phyloP scores from a whole-genome alignment of 306 rosid species.

The Pterocarpus santalinus region DNA sequence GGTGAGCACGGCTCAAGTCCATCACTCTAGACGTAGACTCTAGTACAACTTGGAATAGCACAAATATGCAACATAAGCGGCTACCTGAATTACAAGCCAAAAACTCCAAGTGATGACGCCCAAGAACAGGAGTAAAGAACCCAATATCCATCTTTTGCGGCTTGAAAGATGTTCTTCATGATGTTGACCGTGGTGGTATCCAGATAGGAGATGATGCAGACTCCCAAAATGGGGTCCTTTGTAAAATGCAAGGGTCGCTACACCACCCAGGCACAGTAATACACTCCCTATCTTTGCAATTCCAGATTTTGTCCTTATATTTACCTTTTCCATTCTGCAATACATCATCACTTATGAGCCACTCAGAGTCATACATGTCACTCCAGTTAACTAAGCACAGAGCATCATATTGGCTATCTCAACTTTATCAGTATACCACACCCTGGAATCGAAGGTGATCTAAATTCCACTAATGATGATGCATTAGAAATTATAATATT shows the following conservation, averaged over 20 bases:
- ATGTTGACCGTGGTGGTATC: constrained; percentile 34
- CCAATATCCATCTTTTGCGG: constrained; percentile 60
- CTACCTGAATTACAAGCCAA: constrained; percentile 72
- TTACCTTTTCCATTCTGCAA: constrained; percentile 66
- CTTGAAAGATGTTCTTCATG: constrained; percentile 50
- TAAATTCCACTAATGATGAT: background rate
- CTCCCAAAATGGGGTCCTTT: constrained; percentile 61
- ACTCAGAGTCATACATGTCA: background rate
- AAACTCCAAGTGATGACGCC: constrained; percentile 58
- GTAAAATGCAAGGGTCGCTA: constrained; percentile 64
- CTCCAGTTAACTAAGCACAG: background rate
- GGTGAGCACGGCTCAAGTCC: too few species aligned
- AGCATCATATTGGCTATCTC: constrained; percentile 2
- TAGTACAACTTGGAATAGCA: constrained; percentile 15
- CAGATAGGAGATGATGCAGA: constrained; percentile 28
- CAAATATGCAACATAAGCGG: constrained; percentile 9
- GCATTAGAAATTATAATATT: background rate
- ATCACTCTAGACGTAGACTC: background rate
- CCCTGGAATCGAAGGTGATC: too few species aligned
- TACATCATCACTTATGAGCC: background rate
- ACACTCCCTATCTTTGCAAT: constrained; percentile 64
- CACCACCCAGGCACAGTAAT: constrained; percentile 62
- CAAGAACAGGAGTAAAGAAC: constrained; percentile 56
- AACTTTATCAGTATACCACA: background rate
- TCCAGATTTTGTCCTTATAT: constrained; percentile 56